Evolutionary conservation across 2,329 filamentous ascomycete genomes (phyloP), one percentile per base, ranked within the genome.

Genomic region (Aspergillus sp.): DNA sequence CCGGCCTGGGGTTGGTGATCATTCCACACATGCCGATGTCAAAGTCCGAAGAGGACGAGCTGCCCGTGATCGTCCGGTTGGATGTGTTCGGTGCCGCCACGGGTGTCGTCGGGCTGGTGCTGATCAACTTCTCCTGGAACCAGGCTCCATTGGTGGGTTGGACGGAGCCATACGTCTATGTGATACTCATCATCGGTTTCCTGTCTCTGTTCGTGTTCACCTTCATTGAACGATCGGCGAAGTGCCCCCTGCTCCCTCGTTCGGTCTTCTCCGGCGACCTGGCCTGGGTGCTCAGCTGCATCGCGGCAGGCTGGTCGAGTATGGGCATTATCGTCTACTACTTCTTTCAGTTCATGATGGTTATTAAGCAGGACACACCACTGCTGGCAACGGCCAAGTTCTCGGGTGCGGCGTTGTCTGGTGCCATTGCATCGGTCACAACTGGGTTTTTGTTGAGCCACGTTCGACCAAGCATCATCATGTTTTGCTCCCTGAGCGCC

Each of bases 41-140:
- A 43, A 43, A n/a, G 19, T 43, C 30, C 6, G 30, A 32, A 43
- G 28, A 29, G 29, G 32, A 35, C 3, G n/a, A 32, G 26, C 27
- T 35, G 29, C n/a, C 7, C 29, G 9, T 34, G 10, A 9, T 33
- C 10, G 12, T 26, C 6, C 47, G 50, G 29, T 41, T 64, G 12
- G 73, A 76, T 48, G 51, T 67, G 9, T 51, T 65, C 2, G 72
- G 72, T 12, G 65, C 67, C 7, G 47, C 59, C 2, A 59, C 68
- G 0, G 81, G 81, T 1, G 69, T 83, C 7, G 66, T 69, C 0
- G 74, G 74, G 0, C 66, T 85, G 29, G 70, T 82, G 0, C 66
- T 85, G 32, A 74, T 85, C 66, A 83, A 83, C 60, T 80, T 85
- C 54, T 77, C 81, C 0, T 84, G 79, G 78, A 85, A 82, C 49